A percentile compares a stretch with the other conserved stretches of the same genome.
Conservation (phyloP, 306 rosid species). For the Citrullus amarus region DNA sequence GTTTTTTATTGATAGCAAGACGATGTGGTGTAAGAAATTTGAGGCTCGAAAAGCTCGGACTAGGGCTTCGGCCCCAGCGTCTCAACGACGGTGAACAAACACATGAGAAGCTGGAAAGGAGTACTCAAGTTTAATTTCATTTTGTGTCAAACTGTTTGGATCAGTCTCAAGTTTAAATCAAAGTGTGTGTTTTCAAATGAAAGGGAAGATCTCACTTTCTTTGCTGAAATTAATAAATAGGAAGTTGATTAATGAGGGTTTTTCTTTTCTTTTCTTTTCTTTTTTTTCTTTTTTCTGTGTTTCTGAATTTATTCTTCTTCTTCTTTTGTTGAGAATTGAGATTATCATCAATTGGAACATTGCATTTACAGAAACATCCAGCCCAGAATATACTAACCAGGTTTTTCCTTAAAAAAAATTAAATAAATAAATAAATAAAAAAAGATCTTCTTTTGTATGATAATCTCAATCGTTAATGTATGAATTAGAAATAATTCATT, state of each 20-base stretch:
- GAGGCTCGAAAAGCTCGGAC: conserved; percentile 9
- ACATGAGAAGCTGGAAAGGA: too few species aligned
- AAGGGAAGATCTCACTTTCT: neutral
- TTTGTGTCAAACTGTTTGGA: neutral
- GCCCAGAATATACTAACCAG: neutral
- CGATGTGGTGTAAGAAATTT: conserved; percentile 32
- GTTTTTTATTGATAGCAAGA: conserved; percentile 10
- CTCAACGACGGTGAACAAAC: neutral
- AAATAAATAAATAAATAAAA: too few species aligned
- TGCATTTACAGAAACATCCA: neutral
- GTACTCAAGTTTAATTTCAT: neutral
- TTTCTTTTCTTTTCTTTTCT: neutral
- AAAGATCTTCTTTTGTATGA: too few species aligned
- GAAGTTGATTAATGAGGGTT: neutral
- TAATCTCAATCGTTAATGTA: too few species aligned
- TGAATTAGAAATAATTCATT: too few species aligned
- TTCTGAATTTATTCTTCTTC: neutral
- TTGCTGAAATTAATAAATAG: neutral
- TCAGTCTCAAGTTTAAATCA: neutral
- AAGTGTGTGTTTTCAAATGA: neutral
- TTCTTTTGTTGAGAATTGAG: neutral
- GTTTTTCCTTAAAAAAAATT: neutral
- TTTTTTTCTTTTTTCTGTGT: neutral
- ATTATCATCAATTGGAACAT: neutral
- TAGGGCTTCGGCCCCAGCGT: neutral